Conservation (phyloP, 179 eudicot species). For the Corrigiola litoralis region DNA sequence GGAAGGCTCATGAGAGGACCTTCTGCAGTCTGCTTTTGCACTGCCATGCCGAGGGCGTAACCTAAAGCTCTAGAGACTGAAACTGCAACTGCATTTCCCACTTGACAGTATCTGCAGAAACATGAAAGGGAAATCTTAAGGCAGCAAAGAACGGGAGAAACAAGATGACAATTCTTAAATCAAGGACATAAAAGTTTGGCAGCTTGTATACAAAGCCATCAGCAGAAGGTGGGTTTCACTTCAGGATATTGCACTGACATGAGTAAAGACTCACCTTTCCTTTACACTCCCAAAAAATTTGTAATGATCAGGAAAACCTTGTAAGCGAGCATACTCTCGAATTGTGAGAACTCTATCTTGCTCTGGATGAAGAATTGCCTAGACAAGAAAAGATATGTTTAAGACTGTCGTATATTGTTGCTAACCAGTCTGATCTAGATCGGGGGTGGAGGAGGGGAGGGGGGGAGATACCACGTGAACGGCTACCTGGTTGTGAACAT, state of each 20-base stretch:
- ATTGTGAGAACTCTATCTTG: slow-evolving; percentile 74
- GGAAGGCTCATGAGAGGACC: slow-evolving; percentile 40
- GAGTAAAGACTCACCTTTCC: slow-evolving; percentile 36
- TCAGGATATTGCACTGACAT: neutral
- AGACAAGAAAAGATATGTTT: neutral
- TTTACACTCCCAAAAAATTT: slow-evolving; percentile 63
- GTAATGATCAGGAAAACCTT: slow-evolving; percentile 84
- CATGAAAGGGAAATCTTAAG: neutral
- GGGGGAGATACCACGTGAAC: neutral
- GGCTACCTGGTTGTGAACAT: slow-evolving; percentile 45
- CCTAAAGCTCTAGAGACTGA: slow-evolving; percentile 50
- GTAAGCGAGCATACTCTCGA: slow-evolving; percentile 80
- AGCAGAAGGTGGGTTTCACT: too few species aligned
- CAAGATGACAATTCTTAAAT: neutral
- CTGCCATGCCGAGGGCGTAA: slow-evolving; percentile 41
- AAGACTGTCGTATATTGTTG: neutral
- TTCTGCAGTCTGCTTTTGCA: slow-evolving; percentile 29
- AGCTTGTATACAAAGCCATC: neutral
- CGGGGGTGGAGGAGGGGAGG: too few species aligned
- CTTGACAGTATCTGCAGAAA: slow-evolving; percentile 43
- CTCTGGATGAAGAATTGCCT: slow-evolving; percentile 74
- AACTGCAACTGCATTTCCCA: slow-evolving; percentile 58
- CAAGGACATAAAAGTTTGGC: neutral
- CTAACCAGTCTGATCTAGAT: neutral
- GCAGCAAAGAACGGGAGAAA: neutral